Base-by-base conservation (phyloP, 345 rosid species). In the Linum trigynum region DNA sequence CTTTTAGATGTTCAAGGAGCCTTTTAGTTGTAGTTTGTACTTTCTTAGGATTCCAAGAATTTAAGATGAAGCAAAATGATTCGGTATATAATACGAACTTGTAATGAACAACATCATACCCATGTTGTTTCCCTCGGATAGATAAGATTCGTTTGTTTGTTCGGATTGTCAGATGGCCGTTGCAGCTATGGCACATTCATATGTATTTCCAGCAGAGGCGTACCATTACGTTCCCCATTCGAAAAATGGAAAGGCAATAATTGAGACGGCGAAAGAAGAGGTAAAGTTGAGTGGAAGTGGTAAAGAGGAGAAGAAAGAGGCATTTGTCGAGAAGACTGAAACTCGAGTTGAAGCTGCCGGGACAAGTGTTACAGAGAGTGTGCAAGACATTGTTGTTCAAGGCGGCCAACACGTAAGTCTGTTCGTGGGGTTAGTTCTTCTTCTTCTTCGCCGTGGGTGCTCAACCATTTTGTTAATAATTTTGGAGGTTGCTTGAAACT, bases 101-200 rank as follows among this genome's bases (percentile, higher is more conserved):
- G 32, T 23, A 23, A 62, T 10, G 55, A 12, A 45, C 40, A 65
- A 23, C 11, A 39, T n/a, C 2, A 7, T 6, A 50, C 53, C 38
- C 43, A n/a, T 6, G 36, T 50, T 48, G 10, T 16, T 10, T 17
- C 42, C 38, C 8, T 55, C 3, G 16, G n/a, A 42, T 43, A 61
- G 62, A 6, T 5, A 12, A 41, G 15, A 8, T n/a, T 5, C 9
- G 63, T 36, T 68, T 67, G 7, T 45, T 5, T 65, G 12, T 57
- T 10, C 35, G 51, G 62, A 57, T 70, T 68, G 63, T 69, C 77
- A 86, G 96, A 94, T 88, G 97, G 83, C 96, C 35, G 69, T 90
- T 39, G 99, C 92, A 38, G 96, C 99, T 0, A 81, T 80, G 65
- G 92, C 92, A 61, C 95, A 88, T 74, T 38, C 86, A 41, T 85